A percentile compares a stretch with the other conserved stretches of the same genome.
These are phyloP conservation scores for Penicillium sp. DNA, from an alignment of 2,329 filamentous ascomycete genomes.

Conservation along the genomic window DNA sequence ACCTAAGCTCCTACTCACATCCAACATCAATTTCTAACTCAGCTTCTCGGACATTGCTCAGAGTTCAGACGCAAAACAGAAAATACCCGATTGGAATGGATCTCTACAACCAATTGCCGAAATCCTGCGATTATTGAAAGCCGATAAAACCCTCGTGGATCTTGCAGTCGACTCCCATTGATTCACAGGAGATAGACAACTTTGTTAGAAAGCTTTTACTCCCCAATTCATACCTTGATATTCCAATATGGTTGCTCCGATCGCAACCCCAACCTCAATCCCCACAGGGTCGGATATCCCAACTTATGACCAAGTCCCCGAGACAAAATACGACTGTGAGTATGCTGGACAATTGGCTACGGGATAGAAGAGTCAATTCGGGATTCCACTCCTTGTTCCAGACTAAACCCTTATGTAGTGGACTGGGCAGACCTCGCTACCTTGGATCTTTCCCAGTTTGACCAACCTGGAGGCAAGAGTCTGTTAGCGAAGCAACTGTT, in stretches of 20 bases:
- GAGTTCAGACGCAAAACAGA: background rate
- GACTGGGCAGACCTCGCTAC: conserved; percentile 58
- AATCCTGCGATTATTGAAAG: background rate
- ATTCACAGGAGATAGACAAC: too few species aligned
- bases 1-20: background rate
- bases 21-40: too few species aligned
- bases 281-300: conserved; percentile 5
- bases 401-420: conserved; percentile 12
- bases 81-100: conserved; percentile 7
- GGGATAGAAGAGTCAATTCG: too few species aligned
- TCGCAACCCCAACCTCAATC: background rate
- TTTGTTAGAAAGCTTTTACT: too few species aligned
- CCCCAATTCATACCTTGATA: background rate
- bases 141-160: conserved; percentile 1
- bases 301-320: conserved; percentile 9
- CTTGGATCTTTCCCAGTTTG: conserved; percentile 56
- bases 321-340: conserved; percentile 12
- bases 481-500: conserved; percentile 54
- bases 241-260: background rate
- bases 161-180: background rate
- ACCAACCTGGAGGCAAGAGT: conserved; percentile 55
- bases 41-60: background rate
- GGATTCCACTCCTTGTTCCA: too few species aligned
- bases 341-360: background rate
- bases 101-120: background rate